These are phyloP conservation scores for Nannochloris sp. DNA, from an alignment of 139 green algal genomes.

Conservation along the genomic window DNA sequence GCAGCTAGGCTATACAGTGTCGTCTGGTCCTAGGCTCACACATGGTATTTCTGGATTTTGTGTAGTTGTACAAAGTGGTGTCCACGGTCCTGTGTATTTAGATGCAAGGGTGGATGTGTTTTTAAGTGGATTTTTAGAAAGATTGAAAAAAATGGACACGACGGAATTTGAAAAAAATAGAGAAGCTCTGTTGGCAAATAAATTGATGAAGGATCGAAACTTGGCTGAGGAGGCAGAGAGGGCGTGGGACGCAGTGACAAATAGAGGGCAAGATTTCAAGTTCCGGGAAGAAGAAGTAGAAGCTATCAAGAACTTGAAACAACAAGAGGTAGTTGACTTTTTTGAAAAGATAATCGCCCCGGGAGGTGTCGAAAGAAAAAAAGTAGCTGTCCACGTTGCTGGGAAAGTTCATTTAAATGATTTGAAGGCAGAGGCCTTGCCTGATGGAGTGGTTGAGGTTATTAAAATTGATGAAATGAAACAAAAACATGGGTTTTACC, in stretches of 20 bases:
- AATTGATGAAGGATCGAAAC: conserved; percentile 59
- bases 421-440: conserved; percentile 3
- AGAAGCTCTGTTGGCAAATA: conserved; percentile 52
- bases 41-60: conserved; percentile 78
- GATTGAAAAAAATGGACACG: conserved; percentile 25
- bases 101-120: conserved; percentile 77
- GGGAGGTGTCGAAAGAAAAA: conserved; percentile 5
- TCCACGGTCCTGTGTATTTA: conserved; percentile 40
- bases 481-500: not conserved
- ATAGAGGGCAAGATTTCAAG: conserved; percentile 57
- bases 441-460: not conserved
- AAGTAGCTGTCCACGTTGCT: conserved; percentile 44
- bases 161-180: conserved; percentile 73
- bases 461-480: not conserved
- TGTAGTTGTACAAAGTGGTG: conserved; percentile 47
- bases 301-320: conserved; percentile 11
- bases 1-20: conserved; percentile 88
- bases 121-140: conserved; percentile 43
- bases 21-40: conserved; percentile 65
- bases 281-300: conserved; percentile 44
- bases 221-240: conserved; percentile 70
- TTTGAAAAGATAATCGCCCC: conserved; percentile 26
- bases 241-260: conserved; percentile 72
- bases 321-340: conserved; percentile 24
- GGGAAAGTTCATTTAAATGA: conserved; percentile 3